These are phyloP conservation scores for Nannizziopsis arthrosporioides DNA, from an alignment of 2,329 filamentous ascomycete species.

Conservation along the genomic window DNA sequence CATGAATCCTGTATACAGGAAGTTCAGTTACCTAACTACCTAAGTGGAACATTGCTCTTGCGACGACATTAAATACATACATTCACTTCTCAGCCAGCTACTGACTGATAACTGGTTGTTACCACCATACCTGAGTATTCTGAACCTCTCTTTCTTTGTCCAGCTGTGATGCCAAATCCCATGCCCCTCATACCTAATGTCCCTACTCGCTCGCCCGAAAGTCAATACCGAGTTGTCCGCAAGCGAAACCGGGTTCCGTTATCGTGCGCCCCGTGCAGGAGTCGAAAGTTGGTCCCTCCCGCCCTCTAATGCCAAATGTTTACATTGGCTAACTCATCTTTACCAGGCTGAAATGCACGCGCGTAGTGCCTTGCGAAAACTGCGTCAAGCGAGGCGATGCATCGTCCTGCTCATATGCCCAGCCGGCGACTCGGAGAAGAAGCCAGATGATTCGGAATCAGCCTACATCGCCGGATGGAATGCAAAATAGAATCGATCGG, in stretches of 20 bases:
- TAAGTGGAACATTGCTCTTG: too few relatives aligned
- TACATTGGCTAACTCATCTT: constrained; percentile 11
- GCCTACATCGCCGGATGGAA: constrained; percentile 68
- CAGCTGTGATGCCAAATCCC: too few relatives aligned
- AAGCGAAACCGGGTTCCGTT: constrained; percentile 86
- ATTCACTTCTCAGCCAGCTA: too few relatives aligned
- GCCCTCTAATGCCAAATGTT: constrained; percentile 10
- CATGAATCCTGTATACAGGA: too few relatives aligned
- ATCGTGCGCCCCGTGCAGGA: constrained; percentile 81
- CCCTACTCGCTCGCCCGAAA: constrained; percentile 66
- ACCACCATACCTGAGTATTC: too few relatives aligned
- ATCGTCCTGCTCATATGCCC: constrained; percentile 71
- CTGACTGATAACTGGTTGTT: too few relatives aligned
- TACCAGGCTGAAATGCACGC: constrained; percentile 74
- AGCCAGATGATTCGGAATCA: constrained; percentile 42
- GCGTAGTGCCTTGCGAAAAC: constrained; percentile 82
- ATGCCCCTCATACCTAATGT: constrained; percentile 39
- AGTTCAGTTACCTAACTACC: too few relatives aligned
- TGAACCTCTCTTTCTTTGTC: too few relatives aligned
- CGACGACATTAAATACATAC: too few relatives aligned
- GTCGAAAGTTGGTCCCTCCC: constrained; percentile 68
- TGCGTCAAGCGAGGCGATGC: constrained; percentile 80
- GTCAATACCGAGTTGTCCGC: constrained; percentile 75
- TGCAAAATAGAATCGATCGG: constrained; percentile 96
- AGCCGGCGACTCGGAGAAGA: constrained; percentile 74